Percentiles rank a stretch among this genome's conserved stretches.
These are phyloP conservation scores for Plasmodium gallinaceum DNA, from an alignment of 169 alveolate species.

Conservation along the genomic window DNA sequence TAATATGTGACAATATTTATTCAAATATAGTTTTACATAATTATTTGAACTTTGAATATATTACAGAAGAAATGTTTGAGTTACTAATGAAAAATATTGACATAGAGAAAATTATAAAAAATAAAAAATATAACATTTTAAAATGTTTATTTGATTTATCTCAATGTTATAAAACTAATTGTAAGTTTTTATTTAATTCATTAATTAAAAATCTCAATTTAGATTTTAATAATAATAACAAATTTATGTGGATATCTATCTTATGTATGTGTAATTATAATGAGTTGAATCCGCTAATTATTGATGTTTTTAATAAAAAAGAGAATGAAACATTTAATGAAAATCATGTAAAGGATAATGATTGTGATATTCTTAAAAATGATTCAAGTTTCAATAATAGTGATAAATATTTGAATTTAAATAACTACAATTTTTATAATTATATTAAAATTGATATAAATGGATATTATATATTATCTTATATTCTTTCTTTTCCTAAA, in stretches of 20 bases:
- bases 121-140: slow-evolving; percentile 36
- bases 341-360: neutral
- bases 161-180: slow-evolving; percentile 35
- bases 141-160: slow-evolving; percentile 47
- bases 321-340: neutral
- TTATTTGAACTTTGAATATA: slow-evolving; percentile 42
- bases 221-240: neutral
- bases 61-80: slow-evolving; percentile 76
- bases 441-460: slow-evolving; percentile 49
- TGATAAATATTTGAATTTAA: neutral
- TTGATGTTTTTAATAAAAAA: slow-evolving; percentile 5
- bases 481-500: slow-evolving; percentile 52
- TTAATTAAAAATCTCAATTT: slow-evolving; percentile 16
- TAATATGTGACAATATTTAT: slow-evolving; percentile 56
- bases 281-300: slow-evolving; percentile 15
- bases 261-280: slow-evolving; percentile 56
- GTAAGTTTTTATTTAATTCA: slow-evolving; percentile 17
- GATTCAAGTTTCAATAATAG: neutral
- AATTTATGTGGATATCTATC: slow-evolving; percentile 68
- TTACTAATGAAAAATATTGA: slow-evolving; percentile 36
- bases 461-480: slow-evolving; percentile 49
- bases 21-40: slow-evolving; percentile 49
- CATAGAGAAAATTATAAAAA: slow-evolving; percentile 14
- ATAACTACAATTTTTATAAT: slow-evolving; percentile 72
- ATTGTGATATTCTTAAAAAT: neutral